Evolutionary conservation across 2,329 filamentous ascomycete genomes (phyloP).

Genomic region (Metarhizium humberi): DNA sequence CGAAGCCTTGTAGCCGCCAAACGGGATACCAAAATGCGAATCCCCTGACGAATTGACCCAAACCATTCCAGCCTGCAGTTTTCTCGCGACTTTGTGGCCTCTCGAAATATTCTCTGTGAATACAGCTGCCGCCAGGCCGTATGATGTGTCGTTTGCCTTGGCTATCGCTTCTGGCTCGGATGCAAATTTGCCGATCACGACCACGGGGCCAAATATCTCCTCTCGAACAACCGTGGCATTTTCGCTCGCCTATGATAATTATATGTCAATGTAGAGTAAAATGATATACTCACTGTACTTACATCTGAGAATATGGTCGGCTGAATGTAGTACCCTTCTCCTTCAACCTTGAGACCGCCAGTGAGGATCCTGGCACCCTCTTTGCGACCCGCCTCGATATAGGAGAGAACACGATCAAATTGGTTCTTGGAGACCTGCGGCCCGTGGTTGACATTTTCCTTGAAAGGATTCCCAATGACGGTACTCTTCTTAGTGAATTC

Average conservation of each 20-base stretch:
- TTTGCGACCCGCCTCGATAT: constrained; percentile 66
- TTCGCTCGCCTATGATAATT: background rate
- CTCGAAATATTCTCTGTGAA: constrained; percentile 50
- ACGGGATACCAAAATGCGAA: constrained; percentile 32
- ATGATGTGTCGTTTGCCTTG: constrained; percentile 43
- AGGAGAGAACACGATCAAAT: constrained; percentile 60
- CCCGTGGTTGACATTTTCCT: constrained; percentile 61
- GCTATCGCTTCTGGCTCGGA: constrained; percentile 31
- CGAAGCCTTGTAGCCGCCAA: constrained; percentile 38
- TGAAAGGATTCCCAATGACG: constrained; percentile 62
- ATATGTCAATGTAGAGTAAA: background rate
- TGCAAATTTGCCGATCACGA: constrained; percentile 30
- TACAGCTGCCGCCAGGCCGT: constrained; percentile 51
- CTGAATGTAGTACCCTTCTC: constrained; percentile 36
- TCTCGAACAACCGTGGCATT: constrained; percentile 27
- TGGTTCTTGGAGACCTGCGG: constrained; percentile 65
- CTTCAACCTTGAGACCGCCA: constrained; percentile 20
- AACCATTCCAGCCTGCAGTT: constrained; percentile 52
- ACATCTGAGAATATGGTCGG: constrained; percentile 36
- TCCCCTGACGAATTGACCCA: constrained; percentile 42
- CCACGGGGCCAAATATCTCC: constrained; percentile 37
- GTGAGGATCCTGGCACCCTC: constrained; percentile 53
- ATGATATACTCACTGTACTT: constrained; percentile 2
- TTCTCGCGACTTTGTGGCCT: constrained; percentile 38
- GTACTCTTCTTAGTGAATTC: constrained; percentile 47